Conservation (phyloP, 1,284 basidiomycete species). For the Cerioporus squamosus region DNA sequence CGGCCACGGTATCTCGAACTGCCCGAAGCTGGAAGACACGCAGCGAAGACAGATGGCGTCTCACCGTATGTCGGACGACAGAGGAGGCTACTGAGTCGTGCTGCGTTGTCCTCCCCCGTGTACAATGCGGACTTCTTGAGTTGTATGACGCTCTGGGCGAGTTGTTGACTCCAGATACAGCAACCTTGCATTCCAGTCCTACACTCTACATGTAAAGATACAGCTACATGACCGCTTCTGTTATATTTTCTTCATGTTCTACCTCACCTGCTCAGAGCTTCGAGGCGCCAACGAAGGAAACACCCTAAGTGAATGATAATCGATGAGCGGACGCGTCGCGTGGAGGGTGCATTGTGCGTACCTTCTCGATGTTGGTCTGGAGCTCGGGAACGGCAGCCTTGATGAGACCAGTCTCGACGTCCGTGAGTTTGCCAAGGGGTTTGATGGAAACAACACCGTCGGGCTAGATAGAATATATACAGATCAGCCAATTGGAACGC, state of each 20-base stretch:
- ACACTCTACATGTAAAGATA: constrained; percentile 17
- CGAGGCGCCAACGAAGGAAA: constrained; percentile 38
- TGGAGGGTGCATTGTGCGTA: constrained; percentile 25
- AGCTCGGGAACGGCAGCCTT: constrained; percentile 85
- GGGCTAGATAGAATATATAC: constrained; percentile 43
- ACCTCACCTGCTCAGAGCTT: constrained; percentile 26
- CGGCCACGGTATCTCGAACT: constrained; percentile 92
- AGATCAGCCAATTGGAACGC: neutral
- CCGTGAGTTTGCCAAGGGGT: constrained; percentile 74
- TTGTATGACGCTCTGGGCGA: neutral
- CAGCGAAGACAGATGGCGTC: constrained; percentile 88
- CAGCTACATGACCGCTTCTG: constrained; percentile 10
- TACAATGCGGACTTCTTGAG: neutral
- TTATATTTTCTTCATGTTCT: neutral
- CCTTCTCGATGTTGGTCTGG: constrained; percentile 78
- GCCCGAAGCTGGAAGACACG: constrained; percentile 95
- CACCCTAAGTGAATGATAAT: constrained; percentile 33
- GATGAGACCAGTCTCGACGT: constrained; percentile 77
- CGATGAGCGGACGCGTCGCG: neutral
- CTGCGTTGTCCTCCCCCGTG: neutral
- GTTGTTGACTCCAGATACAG: neutral
- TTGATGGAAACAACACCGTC: constrained; percentile 85
- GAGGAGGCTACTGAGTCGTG: constrained; percentile 54
- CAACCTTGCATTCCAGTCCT: neutral
- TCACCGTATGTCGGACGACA: constrained; percentile 72